A percentile compares a stretch with the other conserved stretches of the same genome.
Conservation (phyloP, 139 green algal species). For the Picochlorum sp. region DNA sequence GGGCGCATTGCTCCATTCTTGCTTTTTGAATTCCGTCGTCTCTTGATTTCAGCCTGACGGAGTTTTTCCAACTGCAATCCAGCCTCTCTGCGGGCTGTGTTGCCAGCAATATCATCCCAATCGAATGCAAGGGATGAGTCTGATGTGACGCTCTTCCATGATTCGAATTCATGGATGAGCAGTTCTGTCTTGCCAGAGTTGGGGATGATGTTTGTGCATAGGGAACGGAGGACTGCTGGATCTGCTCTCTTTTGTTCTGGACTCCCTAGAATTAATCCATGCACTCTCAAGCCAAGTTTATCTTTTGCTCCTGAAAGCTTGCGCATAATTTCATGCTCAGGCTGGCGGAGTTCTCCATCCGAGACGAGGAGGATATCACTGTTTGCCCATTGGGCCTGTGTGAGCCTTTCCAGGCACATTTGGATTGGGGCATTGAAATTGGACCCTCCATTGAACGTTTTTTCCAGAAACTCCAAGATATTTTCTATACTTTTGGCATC, state of each 20-base stretch:
- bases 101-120: constrained; percentile 61
- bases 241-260: constrained; percentile 72
- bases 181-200: constrained; percentile 45
- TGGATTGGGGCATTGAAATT: constrained; percentile 81
- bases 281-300: constrained; percentile 68
- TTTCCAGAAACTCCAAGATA: constrained; percentile 77
- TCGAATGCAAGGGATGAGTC: constrained; percentile 55
- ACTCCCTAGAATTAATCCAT: constrained; percentile 67
- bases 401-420: constrained; percentile 62
- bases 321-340: constrained; percentile 67
- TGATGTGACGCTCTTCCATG: constrained; percentile 50
- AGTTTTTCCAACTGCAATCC: constrained; percentile 55
- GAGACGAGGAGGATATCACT: constrained; percentile 72
- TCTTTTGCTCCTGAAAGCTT: constrained; percentile 74
- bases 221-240: constrained; percentile 62
- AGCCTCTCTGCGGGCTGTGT: constrained; percentile 48
- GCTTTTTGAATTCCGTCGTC: constrained; percentile 7
- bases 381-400: constrained; percentile 75
- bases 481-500: constrained; percentile 64
- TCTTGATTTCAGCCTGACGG: constrained; percentile 33
- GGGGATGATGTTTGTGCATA: constrained; percentile 66
- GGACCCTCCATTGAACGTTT: constrained; percentile 74
- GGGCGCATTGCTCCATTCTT: neutral
- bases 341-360: constrained; percentile 78
- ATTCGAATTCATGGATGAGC: constrained; percentile 58